Percentiles rank a stretch among this genome's conserved stretches.
phyloP scores from a whole-genome alignment of 164 flowering plant species.

The Platanus orientalis region DNA sequence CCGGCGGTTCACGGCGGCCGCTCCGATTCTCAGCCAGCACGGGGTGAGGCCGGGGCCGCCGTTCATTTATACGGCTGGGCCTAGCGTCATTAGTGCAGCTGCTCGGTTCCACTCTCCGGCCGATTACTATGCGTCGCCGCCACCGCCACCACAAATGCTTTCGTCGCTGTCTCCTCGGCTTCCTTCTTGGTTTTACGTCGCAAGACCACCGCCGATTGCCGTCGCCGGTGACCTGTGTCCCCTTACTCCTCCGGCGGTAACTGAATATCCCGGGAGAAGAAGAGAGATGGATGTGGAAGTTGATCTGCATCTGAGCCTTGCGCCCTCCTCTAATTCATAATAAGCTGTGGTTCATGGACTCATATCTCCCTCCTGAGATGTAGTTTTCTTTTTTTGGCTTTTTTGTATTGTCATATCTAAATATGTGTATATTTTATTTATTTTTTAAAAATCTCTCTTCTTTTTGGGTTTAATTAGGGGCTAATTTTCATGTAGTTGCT shows the following conservation, averaged over 20 bases:
- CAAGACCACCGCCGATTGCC: slow-evolving; percentile 12
- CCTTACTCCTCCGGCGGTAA: not conserved
- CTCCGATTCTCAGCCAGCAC: slow-evolving; percentile 22
- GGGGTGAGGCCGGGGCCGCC: slow-evolving; percentile 25
- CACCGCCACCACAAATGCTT: slow-evolving; percentile 17
- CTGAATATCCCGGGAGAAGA: slow-evolving; percentile 9
- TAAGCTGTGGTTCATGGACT: no score
- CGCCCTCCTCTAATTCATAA: slow-evolving; percentile 19
- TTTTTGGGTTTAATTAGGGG: no score
- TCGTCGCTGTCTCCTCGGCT: slow-evolving; percentile 14
- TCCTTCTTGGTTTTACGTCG: slow-evolving; percentile 22
- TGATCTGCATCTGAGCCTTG: slow-evolving; percentile 43
- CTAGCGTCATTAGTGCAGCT: slow-evolving; percentile 3
- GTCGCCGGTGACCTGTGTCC: slow-evolving; percentile 3
- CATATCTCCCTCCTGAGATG: no score
- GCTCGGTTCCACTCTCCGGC: slow-evolving; percentile 17
- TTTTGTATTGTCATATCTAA: no score
- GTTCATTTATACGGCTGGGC: slow-evolving; percentile 11
- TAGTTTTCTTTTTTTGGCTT: no score
- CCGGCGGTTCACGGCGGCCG: slow-evolving; percentile 19
- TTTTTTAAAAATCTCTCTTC: no score
- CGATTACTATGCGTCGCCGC: slow-evolving; percentile 9
- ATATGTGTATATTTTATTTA: no score
- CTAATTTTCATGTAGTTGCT: no score
- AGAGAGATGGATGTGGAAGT: slow-evolving; percentile 27